Evolutionary conservation across 805 yeast species (phyloP).

Genomic region (Candida ovalis): DNA sequence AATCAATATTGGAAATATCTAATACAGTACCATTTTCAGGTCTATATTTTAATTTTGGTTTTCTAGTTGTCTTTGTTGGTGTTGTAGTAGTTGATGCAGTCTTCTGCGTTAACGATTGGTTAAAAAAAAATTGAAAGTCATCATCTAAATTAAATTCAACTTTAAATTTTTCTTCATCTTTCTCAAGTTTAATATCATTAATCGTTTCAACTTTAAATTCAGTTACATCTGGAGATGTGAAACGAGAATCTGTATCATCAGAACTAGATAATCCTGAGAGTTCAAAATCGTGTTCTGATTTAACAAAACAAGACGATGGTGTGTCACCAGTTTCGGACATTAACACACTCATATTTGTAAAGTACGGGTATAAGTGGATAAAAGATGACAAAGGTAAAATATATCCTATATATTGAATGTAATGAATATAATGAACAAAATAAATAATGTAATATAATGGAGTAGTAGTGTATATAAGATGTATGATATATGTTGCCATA

Average conservation of each 20-base stretch:
- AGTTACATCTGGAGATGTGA: not conserved
- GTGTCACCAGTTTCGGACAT: not conserved
- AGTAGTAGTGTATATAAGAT: too few species aligned
- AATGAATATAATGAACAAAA: too few species aligned
- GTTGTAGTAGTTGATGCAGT: not conserved
- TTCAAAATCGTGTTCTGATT: not conserved
- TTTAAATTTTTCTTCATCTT: not conserved
- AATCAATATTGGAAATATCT: conserved; percentile 31
- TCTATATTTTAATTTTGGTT: conserved; percentile 43
- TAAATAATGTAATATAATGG: too few species aligned
- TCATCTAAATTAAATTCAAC: not conserved
- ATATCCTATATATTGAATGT: too few species aligned
- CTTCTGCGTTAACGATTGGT: too few species aligned
- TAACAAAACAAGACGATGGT: not conserved
- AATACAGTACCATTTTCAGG: conserved; percentile 45
- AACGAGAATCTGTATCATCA: not conserved
- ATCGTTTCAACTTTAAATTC: not conserved
- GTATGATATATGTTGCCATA: too few species aligned
- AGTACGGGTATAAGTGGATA: not conserved
- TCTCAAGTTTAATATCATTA: not conserved
- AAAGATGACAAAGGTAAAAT: too few species aligned
- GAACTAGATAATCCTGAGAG: not conserved
- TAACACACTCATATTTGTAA: not conserved
- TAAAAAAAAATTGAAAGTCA: not conserved
- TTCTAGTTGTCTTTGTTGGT: conserved; percentile 26